These are phyloP conservation scores for Trametes pubescens DNA, from an alignment of 1,284 basidiomycete genomes.

Conservation along the genomic window DNA sequence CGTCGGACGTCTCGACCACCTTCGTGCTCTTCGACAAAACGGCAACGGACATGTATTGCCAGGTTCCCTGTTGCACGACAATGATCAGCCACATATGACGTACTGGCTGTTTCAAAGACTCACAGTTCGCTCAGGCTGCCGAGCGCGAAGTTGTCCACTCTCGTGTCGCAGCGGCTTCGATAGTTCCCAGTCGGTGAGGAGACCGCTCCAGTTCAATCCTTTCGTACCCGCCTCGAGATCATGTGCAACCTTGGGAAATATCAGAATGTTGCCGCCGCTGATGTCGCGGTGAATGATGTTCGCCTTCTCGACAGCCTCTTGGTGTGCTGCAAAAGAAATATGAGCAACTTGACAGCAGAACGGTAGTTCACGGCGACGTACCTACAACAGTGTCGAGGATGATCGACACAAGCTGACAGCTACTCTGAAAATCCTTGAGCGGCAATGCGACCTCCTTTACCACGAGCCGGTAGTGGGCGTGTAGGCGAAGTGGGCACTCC, in stretches of 20 bases:
- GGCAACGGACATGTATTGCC: constrained; percentile 20
- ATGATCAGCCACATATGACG: not conserved
- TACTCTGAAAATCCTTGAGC: constrained; percentile 1
- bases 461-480: constrained; percentile 19
- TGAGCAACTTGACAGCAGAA: not conserved
- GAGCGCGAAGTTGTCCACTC: not conserved
- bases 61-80: constrained; percentile 18
- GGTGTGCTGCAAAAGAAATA: not conserved
- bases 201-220: constrained; percentile 8
- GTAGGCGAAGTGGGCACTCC: constrained; percentile 13
- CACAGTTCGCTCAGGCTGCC: constrained; percentile 20
- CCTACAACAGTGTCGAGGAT: constrained; percentile 2
- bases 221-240: not conserved
- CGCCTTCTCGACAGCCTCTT: not conserved
- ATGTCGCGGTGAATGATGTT: constrained; percentile 4
- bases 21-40: constrained; percentile 3
- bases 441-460: constrained; percentile 18
- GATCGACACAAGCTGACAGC: not conserved
- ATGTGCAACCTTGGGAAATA: constrained; percentile 2
- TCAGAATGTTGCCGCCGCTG: constrained; percentile 23
- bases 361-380: not conserved
- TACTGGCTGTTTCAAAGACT: not conserved
- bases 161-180: constrained; percentile 5
- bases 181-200: constrained; percentile 29
- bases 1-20: constrained; percentile 15